These are phyloP conservation scores for Stephanodiscus triporus DNA, from an alignment of 108 stramenopile genomes.

Conservation along the genomic window DNA sequence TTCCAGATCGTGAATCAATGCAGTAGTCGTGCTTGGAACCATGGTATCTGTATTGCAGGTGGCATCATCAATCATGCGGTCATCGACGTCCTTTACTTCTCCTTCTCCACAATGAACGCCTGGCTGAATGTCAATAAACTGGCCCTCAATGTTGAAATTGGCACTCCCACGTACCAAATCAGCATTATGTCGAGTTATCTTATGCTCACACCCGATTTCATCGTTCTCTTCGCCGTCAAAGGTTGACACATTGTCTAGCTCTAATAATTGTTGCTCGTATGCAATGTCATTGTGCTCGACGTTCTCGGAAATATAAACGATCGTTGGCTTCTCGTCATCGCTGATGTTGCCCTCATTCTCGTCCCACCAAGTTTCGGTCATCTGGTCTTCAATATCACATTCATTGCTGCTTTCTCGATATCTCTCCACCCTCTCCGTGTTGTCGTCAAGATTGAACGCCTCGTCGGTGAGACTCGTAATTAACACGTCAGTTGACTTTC, in stretches of 20 bases:
- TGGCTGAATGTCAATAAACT: neutral
- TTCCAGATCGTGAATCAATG: neutral
- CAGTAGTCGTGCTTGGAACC: neutral
- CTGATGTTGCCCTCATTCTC: neutral
- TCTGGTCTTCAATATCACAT: neutral
- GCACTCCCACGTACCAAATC: neutral
- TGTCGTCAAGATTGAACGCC: neutral
- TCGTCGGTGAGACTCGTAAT: neutral
- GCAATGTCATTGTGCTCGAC: neutral
- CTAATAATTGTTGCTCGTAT: neutral
- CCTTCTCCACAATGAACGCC: constrained; percentile 3
- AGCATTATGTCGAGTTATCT: neutral
- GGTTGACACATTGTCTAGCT: neutral
- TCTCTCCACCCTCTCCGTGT: neutral
- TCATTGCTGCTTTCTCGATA: neutral
- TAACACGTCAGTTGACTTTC: neutral
- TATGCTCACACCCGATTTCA: neutral
- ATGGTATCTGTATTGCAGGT: neutral
- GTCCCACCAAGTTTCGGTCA: constrained; percentile 1
- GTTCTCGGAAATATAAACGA: neutral
- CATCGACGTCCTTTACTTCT: neutral
- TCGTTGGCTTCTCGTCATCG: neutral
- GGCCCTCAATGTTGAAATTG: neutral
- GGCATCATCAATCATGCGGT: neutral
- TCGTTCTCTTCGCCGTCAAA: neutral